These are phyloP conservation scores for Desmodesmus armatus DNA, from an alignment of 139 green algal genomes.

Conservation along the genomic window DNA sequence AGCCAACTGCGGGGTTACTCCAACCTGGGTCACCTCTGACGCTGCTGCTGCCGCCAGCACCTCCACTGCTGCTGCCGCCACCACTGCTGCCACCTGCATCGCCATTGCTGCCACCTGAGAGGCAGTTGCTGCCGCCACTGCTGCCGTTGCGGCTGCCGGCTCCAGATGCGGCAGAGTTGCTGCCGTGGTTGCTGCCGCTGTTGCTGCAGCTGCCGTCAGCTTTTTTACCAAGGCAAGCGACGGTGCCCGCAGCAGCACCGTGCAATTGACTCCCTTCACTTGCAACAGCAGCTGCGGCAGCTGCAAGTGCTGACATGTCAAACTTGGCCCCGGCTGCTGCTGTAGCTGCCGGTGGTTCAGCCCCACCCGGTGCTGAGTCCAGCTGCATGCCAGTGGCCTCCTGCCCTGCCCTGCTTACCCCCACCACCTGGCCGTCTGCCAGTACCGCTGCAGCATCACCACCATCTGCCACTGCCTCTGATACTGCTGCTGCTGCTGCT, in stretches of 20 bases:
- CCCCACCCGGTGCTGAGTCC: neutral
- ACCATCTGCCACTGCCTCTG: too few relatives aligned
- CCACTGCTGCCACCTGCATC: neutral
- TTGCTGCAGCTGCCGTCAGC: neutral
- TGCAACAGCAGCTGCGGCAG: neutral
- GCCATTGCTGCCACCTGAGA: neutral
- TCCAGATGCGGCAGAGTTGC: neutral
- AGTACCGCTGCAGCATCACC: too few relatives aligned
- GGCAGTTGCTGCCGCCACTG: neutral
- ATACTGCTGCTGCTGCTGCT: too few relatives aligned
- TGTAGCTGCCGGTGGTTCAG: neutral
- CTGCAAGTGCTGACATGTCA: neutral
- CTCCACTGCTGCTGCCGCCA: neutral
- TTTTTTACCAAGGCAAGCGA: neutral
- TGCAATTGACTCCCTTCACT: neutral
- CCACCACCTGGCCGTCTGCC: too few relatives aligned
- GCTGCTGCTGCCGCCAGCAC: too few relatives aligned
- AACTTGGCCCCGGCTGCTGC: neutral
- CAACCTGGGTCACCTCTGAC: too few relatives aligned
- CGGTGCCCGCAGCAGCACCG: neutral
- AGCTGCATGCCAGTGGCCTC: neutral
- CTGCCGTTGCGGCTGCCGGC: neutral
- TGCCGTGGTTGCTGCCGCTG: neutral
- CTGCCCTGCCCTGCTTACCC: neutral
- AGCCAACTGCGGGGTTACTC: too few relatives aligned